A percentile compares a stretch with the other conserved stretches of the same genome.
Evolutionary conservation across 441 rosid genomes (phyloP).

Genomic region (Sinapis alba): DNA sequence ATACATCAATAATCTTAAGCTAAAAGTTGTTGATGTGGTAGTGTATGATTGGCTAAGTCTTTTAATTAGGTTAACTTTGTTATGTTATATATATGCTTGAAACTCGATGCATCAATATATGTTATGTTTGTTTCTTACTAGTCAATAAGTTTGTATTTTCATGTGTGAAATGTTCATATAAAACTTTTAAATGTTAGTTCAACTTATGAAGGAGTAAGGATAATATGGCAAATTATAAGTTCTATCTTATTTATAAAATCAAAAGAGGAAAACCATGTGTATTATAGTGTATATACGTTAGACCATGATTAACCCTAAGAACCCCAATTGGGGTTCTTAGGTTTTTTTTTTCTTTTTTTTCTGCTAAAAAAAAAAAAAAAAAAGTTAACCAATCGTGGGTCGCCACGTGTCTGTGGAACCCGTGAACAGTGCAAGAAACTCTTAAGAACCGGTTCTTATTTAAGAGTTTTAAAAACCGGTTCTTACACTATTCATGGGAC

Average conservation of each 20-base stretch:
- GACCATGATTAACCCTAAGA: too few species aligned
- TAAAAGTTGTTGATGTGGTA: slow-evolving; percentile 42
- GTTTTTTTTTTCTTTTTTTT: too few species aligned
- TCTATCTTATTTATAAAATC: background rate
- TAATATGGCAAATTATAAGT: background rate
- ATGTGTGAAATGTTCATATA: background rate
- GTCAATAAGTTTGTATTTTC: background rate
- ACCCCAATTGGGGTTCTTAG: too few species aligned
- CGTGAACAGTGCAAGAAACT: too few species aligned
- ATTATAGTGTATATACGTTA: too few species aligned
- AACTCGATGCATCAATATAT: slow-evolving; percentile 14
- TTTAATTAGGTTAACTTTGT: slow-evolving; percentile 21
- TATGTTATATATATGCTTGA: slow-evolving; percentile 37
- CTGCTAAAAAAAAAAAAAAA: too few species aligned
- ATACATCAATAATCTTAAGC: slow-evolving; percentile 37
- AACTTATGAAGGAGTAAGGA: background rate
- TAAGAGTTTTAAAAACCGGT: too few species aligned
- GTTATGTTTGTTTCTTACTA: slow-evolving; percentile 4
- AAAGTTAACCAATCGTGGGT: too few species aligned
- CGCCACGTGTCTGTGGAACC: too few species aligned
- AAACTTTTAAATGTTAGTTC: background rate
- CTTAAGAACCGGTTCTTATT: too few species aligned
- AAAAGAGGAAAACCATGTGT: slow-evolving; percentile 13
- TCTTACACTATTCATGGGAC: too few species aligned
- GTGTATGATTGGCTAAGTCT: slow-evolving; percentile 41